phyloP scores from a whole-genome alignment of 2,329 filamentous ascomycete genomes.

The Hirsutella minnesotensis region DNA sequence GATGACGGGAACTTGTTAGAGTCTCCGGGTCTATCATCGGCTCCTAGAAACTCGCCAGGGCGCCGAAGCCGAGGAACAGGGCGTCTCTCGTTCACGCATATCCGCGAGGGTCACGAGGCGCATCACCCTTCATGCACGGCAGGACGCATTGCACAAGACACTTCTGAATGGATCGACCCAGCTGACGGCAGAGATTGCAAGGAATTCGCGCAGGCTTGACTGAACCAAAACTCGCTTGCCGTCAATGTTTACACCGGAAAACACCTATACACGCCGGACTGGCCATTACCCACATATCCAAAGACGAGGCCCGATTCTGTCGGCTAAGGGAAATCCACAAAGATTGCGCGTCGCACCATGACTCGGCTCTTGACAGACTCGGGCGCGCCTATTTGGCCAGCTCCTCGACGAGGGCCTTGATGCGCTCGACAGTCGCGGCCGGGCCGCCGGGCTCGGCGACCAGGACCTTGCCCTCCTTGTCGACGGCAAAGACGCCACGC shows the following conservation, averaged over 20 bases:
- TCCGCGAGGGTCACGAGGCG: too few species aligned
- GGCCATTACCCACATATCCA: not conserved
- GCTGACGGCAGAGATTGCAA: too few species aligned
- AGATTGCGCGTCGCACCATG: not conserved
- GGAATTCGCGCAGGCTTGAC: not conserved
- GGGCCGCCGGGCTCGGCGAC: constrained; percentile 66
- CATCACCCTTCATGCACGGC: too few species aligned
- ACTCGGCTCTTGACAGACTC: too few species aligned
- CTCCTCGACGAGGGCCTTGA: constrained; percentile 56
- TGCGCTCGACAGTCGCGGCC: constrained; percentile 63
- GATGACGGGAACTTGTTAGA: too few species aligned
- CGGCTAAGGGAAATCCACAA: not conserved
- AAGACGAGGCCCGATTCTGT: too few species aligned
- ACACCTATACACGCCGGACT: not conserved
- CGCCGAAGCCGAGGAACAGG: too few species aligned
- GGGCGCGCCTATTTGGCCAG: constrained; percentile 11
- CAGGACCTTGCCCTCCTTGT: constrained; percentile 72
- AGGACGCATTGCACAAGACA: too few species aligned
- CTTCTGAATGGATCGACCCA: too few species aligned
- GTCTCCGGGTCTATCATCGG: too few species aligned
- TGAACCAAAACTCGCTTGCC: not conserved
- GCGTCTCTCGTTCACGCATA: too few species aligned
- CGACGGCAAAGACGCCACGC: constrained; percentile 78
- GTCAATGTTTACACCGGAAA: not conserved
- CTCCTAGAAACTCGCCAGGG: too few species aligned